A percentile compares a stretch with the other conserved stretches of the same genome.
Conservation (phyloP, 495 filamentous ascomycete genomes). For the Penicillium nucicola region DNA sequence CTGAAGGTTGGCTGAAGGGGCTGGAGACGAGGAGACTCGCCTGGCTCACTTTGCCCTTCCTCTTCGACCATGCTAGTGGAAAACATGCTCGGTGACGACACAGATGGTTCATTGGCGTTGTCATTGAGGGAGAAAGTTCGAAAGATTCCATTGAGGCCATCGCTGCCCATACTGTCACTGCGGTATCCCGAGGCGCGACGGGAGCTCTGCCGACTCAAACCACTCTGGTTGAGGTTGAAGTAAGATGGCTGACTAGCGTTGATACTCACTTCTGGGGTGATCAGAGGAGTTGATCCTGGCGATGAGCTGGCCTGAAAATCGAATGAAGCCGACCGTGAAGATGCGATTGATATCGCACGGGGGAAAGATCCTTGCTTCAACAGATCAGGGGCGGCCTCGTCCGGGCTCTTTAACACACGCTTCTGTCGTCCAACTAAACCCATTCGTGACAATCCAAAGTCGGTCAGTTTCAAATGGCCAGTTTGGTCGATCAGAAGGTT, state of each 20-base stretch:
- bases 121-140: slow-evolving; percentile 80
- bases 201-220: slow-evolving; percentile 66
- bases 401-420: slow-evolving; percentile 75
- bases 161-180: slow-evolving; percentile 88
- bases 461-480: slow-evolving; percentile 93
- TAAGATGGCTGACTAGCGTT: slow-evolving; percentile 84
- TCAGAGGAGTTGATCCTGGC: slow-evolving; percentile 78
- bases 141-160: slow-evolving; percentile 80
- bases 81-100: slow-evolving; percentile 35
- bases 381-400: slow-evolving; percentile 82
- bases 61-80: slow-evolving; percentile 59
- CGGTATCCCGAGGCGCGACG: slow-evolving; percentile 81
- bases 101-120: slow-evolving; percentile 23
- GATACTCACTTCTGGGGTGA: slow-evolving; percentile 71
- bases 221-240: slow-evolving; percentile 74
- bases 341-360: slow-evolving; percentile 78
- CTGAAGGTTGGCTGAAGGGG: slow-evolving; percentile 59
- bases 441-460: slow-evolving; percentile 97
- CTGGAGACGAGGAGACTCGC: slow-evolving; percentile 68
- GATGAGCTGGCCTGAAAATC: slow-evolving; percentile 80
- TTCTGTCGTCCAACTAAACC: slow-evolving; percentile 95
- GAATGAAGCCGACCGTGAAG: slow-evolving; percentile 93
- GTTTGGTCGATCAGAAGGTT: slow-evolving; percentile 97
- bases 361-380: slow-evolving; percentile 90
- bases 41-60: slow-evolving; percentile 63